Percentiles rank a stretch among this genome's conserved stretches.
Conservation (phyloP, 164 flowering plant genomes). For the Macadamia tetraphylla region DNA sequence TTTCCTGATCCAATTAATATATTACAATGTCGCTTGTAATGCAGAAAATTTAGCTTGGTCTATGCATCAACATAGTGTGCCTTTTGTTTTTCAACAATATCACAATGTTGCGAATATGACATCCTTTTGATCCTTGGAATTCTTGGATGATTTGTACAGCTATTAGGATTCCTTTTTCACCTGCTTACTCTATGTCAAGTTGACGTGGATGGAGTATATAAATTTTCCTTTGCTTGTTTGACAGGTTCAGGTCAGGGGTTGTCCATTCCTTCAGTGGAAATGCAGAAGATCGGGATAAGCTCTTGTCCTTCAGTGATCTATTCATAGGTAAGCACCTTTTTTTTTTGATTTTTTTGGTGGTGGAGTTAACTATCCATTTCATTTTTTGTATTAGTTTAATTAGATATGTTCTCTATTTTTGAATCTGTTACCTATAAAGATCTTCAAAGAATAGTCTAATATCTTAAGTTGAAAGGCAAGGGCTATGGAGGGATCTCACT, state of each 20-base stretch:
- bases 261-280: conserved; percentile 93
- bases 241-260: conserved; percentile 76
- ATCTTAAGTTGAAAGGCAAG: no score
- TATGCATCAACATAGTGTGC: no score
- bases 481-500: no score
- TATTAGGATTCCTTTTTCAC: not conserved
- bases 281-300: conserved; percentile 74
- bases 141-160: not conserved
- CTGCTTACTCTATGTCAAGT: not conserved
- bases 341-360: not conserved
- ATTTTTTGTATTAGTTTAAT: no score
- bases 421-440: no score
- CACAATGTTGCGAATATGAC: no score
- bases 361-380: not conserved
- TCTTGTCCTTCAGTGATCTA: conserved; percentile 60
- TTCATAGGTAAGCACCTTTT: conserved; percentile 53
- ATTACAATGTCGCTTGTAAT: not conserved
- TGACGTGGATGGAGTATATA: conserved; percentile 3
- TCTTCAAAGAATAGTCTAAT: no score
- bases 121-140: not conserved
- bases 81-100: no score
- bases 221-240: conserved; percentile 11
- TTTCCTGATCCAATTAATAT: not conserved
- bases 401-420: no score
- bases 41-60: no score